Base-by-base conservation (phyloP, 148 eudicot species). In the Persicaria tinctoria region DNA sequence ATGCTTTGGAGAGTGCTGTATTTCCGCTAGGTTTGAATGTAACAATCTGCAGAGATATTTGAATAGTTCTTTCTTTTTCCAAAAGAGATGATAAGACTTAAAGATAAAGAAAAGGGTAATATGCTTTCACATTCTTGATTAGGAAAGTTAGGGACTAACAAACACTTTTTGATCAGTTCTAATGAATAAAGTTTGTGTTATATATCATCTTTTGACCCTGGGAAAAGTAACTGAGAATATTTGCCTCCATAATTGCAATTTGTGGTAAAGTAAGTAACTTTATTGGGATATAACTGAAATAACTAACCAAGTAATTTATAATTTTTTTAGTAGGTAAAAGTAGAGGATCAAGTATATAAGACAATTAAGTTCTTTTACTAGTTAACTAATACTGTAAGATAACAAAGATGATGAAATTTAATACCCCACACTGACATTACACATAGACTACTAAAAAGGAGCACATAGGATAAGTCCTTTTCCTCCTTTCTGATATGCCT, bases 301-400 rank as follows among this genome's bases (percentile, higher is more conserved):
- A 60, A 60, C 68, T 60, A 60, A 60, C 32, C 27, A 17, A 57
- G 7, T 57, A 55, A 55, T 57, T 17, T 57, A 18, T 57, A 7
- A 17, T 57, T 5, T 60, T 60, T 8, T 60, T 41, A 60, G 27
- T 0, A 27, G 68, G 44, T 4, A 60, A 60, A 60, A 23, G 68
- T 38, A 60, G 44, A 60, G 68, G 12, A 27, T 10, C 41, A 60
- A 60, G 68, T 60, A 27, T 60, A 60, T 38, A 60, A 60, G 44
- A 60, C 44, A 60, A 60, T 41, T 60, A 60, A 41, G 44, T 60
- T 60, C 68, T 60, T 60, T 60, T 60, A 60, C 68, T 60, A 23
- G 44, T 60, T 60, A 60, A 41, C 63, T 60, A 60, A 60, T 60
- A 60, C 68, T 23, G 68, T 60, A 60, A 60, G 68, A 60, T 60